These are phyloP conservation scores for Trichoderma parareesei DNA, from an alignment of 495 filamentous ascomycete genomes.

Conservation along the genomic window DNA sequence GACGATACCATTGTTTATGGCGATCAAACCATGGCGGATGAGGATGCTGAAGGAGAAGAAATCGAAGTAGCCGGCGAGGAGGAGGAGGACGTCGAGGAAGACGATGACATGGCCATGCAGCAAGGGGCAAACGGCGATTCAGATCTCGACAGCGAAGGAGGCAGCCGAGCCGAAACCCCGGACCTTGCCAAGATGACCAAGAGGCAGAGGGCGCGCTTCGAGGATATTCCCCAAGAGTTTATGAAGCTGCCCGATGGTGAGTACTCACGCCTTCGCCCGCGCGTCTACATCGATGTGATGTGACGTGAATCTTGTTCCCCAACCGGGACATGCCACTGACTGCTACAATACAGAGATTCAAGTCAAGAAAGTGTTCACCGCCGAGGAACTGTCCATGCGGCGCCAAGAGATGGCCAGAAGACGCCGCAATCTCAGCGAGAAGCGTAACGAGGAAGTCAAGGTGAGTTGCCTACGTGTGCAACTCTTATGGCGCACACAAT, in stretches of 20 bases:
- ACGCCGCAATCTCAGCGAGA: slow-evolving; percentile 92
- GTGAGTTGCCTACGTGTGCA: slow-evolving; percentile 31
- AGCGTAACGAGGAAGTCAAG: slow-evolving; percentile 98
- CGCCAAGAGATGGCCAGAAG: slow-evolving; percentile 93
- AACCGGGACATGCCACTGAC: not conserved
- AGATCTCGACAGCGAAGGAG: slow-evolving; percentile 60
- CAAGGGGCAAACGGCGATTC: slow-evolving; percentile 45
- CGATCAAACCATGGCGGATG: slow-evolving; percentile 40
- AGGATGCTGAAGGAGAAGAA: slow-evolving; percentile 50
- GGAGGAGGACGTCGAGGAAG: slow-evolving; percentile 42
- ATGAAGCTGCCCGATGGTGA: slow-evolving; percentile 73
- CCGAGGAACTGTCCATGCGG: slow-evolving; percentile 91
- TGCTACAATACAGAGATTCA: slow-evolving; percentile 59
- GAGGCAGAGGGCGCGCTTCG: slow-evolving; percentile 66
- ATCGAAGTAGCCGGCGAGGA: slow-evolving; percentile 60
- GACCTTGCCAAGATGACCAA: slow-evolving; percentile 83
- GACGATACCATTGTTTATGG: slow-evolving; percentile 22
- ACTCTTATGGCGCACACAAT: too few relatives aligned
- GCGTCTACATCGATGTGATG: not conserved
- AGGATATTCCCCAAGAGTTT: slow-evolving; percentile 47
- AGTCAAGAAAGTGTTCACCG: slow-evolving; percentile 86
- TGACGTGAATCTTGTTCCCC: not conserved
- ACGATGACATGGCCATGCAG: slow-evolving; percentile 32
- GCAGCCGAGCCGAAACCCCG: slow-evolving; percentile 53
- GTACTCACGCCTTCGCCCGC: not conserved